phyloP scores from a whole-genome alignment of 768 basidiomycete species.

The Boletus rubroflammeus region DNA sequence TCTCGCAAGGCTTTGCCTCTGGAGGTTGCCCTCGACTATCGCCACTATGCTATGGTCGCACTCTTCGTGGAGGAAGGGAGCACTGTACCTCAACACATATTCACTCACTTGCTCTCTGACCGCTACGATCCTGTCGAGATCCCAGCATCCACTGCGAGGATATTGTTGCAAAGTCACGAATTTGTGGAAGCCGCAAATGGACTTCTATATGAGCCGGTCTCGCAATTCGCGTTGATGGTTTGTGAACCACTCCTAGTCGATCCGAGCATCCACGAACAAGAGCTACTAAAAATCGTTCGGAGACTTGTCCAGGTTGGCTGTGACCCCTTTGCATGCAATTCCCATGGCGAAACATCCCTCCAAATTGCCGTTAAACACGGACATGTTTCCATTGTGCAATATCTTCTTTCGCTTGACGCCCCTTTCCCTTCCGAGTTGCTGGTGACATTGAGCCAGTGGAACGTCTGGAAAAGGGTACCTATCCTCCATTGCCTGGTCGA shows the following conservation, averaged over 20 bases:
- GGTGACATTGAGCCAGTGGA: no score
- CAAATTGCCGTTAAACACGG: no score
- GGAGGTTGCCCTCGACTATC: neutral
- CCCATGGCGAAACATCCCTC: no score
- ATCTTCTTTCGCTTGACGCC: no score
- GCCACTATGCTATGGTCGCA: neutral
- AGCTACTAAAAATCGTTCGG: neutral
- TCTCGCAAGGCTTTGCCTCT: neutral
- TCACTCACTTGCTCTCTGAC: neutral
- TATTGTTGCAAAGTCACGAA: neutral
- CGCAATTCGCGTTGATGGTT: neutral
- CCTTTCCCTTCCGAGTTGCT: no score
- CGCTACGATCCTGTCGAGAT: neutral
- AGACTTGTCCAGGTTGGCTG: neutral
- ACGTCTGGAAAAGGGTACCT: no score
- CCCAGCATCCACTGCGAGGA: neutral
- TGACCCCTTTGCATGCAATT: no score
- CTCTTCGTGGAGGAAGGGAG: neutral
- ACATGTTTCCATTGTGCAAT: no score
- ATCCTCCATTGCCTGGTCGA: neutral
- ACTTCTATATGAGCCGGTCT: neutral
- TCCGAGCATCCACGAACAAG: neutral
- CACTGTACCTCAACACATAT: neutral
- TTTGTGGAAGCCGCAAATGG: neutral
- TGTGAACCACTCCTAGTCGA: neutral